Evolutionary conservation across 352 stramenopile genomes (phyloP).

Genomic region (Globisporangium radiosum): DNA sequence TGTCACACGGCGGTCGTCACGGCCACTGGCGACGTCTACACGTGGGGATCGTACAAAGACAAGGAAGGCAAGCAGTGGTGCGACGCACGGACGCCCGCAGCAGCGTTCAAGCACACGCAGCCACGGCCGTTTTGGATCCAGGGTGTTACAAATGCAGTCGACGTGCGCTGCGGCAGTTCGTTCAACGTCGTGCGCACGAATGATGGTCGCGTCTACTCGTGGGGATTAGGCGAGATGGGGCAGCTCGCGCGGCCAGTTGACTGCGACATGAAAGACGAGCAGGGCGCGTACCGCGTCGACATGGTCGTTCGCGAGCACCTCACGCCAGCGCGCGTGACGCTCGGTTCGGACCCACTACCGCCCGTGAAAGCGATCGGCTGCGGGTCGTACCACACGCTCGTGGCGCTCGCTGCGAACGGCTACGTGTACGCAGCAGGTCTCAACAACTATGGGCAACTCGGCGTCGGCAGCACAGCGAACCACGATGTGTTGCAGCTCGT

Average conservation of each 20-base stretch:
- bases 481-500: conserved; percentile 62
- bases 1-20: conserved; percentile 91
- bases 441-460: conserved; percentile 97
- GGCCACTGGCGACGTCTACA: conserved; percentile 86
- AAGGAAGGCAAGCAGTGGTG: conserved; percentile 94
- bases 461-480: conserved; percentile 85
- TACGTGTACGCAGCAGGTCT: conserved; percentile 91
- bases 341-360: conserved; percentile 42
- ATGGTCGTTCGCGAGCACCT: conserved; percentile 81
- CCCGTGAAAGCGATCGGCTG: conserved; percentile 79
- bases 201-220: conserved; percentile 87
- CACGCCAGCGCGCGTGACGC: conserved; percentile 56
- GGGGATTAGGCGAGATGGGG: conserved; percentile 88
- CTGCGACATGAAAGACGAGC: conserved; percentile 54
- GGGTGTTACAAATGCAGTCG: conserved; percentile 50
- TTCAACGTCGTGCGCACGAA: conserved; percentile 86
- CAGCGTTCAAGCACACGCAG: conserved; percentile 82
- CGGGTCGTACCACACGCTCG: conserved; percentile 85
- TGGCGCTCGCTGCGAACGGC: conserved; percentile 51
- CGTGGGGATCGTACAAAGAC: conserved; percentile 96
- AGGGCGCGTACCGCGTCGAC: conserved; percentile 65
- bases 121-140: conserved; percentile 51
- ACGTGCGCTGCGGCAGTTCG: conserved; percentile 75
- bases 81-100: conserved; percentile 52
- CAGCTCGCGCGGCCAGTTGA: conserved; percentile 69